phyloP scores from a whole-genome alignment of 495 filamentous ascomycete genomes.

The Lasiosphaeria miniovina region DNA sequence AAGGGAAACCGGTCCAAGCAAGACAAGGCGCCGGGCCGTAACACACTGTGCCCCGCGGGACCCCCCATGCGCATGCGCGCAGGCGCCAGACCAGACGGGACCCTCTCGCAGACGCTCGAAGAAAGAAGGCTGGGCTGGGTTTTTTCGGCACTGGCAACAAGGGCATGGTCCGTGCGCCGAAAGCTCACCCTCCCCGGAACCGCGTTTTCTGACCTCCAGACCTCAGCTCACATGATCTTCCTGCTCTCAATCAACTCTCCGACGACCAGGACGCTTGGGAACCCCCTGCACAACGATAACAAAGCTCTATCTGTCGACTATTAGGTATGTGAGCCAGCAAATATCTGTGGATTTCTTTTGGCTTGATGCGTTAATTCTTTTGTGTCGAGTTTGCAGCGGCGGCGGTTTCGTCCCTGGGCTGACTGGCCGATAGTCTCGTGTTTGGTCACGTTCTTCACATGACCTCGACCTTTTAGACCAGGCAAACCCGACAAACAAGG shows the following conservation, averaged over 20 bases:
- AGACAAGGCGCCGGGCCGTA: too few species aligned
- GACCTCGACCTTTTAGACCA: constrained; percentile 35
- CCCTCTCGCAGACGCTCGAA: too few species aligned
- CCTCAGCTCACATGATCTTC: constrained; percentile 35
- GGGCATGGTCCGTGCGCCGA: constrained; percentile 23
- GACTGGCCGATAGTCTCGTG: constrained; percentile 33
- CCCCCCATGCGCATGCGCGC: too few species aligned
- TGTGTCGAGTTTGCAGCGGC: constrained; percentile 9
- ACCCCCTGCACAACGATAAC: constrained; percentile 3
- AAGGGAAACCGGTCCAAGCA: too few species aligned
- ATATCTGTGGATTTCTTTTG: background rate
- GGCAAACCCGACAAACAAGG: constrained; percentile 25
- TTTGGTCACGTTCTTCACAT: constrained; percentile 40
- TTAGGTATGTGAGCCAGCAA: constrained; percentile 22
- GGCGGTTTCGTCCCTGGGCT: constrained; percentile 12
- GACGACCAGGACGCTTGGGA: constrained; percentile 16
- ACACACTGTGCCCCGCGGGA: too few species aligned
- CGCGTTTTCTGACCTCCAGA: constrained; percentile 22
- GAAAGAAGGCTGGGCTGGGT: background rate
- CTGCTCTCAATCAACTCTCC: constrained; percentile 26
- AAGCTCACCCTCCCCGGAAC: constrained; percentile 8
- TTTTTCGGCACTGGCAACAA: constrained; percentile 7
- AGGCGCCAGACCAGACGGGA: too few species aligned
- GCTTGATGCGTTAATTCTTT: constrained; percentile 7
- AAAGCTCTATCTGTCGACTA: constrained; percentile 9